A percentile compares a stretch with the other conserved stretches of the same genome.
Evolutionary conservation across 345 rosid genomes (phyloP).

Genomic region (Cardamine resedifolia): DNA sequence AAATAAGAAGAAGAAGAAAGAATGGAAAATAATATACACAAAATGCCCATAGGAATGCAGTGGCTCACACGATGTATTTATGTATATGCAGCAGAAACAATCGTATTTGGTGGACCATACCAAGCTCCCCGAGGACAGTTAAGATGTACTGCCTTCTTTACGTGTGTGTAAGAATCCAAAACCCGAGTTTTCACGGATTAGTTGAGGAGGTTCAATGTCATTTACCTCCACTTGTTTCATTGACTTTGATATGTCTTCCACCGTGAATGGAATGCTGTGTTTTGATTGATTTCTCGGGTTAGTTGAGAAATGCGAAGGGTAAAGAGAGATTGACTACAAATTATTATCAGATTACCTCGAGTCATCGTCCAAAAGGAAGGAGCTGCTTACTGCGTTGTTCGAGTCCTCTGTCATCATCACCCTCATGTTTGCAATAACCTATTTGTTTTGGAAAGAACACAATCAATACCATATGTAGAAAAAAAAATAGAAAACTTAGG

Average conservation of each 20-base stretch:
- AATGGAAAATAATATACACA: constrained; percentile 31
- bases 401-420: constrained; percentile 97
- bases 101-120: constrained; percentile 14
- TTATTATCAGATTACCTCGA: constrained; percentile 60
- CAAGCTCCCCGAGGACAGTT: background rate
- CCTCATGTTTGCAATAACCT: constrained; percentile 96
- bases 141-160: constrained; percentile 43
- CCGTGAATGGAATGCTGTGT: constrained; percentile 95
- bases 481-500: constrained; percentile 2
- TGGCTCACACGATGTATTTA: constrained; percentile 26
- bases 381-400: constrained; percentile 89
- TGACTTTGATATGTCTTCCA: constrained; percentile 96
- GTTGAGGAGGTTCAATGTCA: constrained; percentile 80
- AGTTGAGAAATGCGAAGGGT: background rate
- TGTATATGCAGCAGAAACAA: constrained; percentile 28
- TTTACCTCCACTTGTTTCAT: constrained; percentile 85
- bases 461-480: constrained; percentile 11
- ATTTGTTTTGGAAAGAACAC: constrained; percentile 20
- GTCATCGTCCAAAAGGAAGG: constrained; percentile 95
- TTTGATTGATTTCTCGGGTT: constrained; percentile 15
- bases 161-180: constrained; percentile 90
- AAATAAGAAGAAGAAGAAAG: constrained; percentile 30
- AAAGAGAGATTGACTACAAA: background rate
- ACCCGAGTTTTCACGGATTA: constrained; percentile 89
- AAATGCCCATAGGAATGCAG: constrained; percentile 26